Evolutionary conservation across 768 basidiomycete genomes (phyloP).

Genomic region (Agaricus sinodeliciosus): DNA sequence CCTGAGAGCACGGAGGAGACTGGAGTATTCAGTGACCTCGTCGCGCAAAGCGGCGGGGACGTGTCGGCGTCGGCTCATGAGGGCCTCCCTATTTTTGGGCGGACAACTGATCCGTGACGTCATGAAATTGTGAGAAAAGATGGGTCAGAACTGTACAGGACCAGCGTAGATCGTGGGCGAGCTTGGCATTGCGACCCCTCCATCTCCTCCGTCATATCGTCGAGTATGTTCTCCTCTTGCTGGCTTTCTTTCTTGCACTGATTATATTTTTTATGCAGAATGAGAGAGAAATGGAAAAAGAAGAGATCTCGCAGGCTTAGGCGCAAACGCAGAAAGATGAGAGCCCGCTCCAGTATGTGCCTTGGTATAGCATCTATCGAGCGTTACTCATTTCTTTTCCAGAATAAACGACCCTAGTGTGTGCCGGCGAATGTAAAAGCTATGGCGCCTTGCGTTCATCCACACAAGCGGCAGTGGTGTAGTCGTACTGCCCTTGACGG

Average conservation of each 20-base stretch:
- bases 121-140: conserved; percentile 21
- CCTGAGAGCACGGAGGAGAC: conserved; percentile 12
- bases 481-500: not conserved
- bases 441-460: not conserved
- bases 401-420: conserved; percentile 29
- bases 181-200: conserved; percentile 11
- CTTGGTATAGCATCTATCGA: not conserved
- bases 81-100: conserved; percentile 1
- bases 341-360: conserved; percentile 85
- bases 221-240: conserved; percentile 20
- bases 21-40: conserved; percentile 13
- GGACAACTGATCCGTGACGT: not conserved
- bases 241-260: not conserved
- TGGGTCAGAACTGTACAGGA: conserved; percentile 41
- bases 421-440: conserved; percentile 6
- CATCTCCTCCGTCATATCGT: conserved; percentile 24
- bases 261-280: conserved; percentile 30
- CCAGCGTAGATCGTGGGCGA: conserved; percentile 13
- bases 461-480: not conserved
- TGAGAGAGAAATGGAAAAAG: conserved; percentile 99
- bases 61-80: conserved; percentile 1
- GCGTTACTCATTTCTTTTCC: not conserved
- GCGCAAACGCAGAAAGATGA: conserved; percentile 95
- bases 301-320: conserved; percentile 90
- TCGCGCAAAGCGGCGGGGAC: conserved; percentile 5